Evolutionary conservation across 768 basidiomycete species (phyloP).

Genomic region (Tulasnella sp.): DNA sequence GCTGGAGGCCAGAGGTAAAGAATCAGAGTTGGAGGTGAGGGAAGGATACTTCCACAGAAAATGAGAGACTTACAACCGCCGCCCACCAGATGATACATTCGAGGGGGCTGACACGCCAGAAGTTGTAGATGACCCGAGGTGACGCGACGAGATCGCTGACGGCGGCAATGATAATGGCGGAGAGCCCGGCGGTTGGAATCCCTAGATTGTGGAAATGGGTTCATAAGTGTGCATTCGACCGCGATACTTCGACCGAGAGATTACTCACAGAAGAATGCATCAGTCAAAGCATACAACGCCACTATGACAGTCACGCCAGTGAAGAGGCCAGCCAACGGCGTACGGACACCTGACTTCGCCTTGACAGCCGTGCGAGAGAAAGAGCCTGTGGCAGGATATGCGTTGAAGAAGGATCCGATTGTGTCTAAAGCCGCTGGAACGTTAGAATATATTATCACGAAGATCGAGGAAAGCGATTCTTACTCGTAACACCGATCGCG

Average conservation of each 20-base stretch:
- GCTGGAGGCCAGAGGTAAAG: conserved; percentile 14
- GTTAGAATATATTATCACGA: background rate
- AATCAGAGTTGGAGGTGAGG: no score
- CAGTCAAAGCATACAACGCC: conserved; percentile 87
- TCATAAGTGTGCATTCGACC: no score
- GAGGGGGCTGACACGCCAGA: conserved; percentile 88
- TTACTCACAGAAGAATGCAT: conserved; percentile 81
- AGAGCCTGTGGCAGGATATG: conserved; percentile 94
- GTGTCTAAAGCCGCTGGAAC: conserved; percentile 35
- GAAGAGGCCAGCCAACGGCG: conserved; percentile 78
- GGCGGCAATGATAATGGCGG: conserved; percentile 74
- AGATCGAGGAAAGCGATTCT: background rate
- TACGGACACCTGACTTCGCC: conserved; percentile 93
- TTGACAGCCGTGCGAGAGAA: conserved; percentile 98
- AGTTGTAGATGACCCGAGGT: conserved; percentile 69
- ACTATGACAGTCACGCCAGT: conserved; percentile 84
- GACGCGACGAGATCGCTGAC: conserved; percentile 58
- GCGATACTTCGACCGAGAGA: no score
- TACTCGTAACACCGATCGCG: conserved; percentile 86
- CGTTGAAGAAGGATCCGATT: conserved; percentile 76
- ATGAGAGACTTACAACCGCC: conserved; percentile 40
- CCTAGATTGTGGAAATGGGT: conserved; percentile 15
- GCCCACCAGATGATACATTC: conserved; percentile 86
- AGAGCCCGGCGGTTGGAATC: conserved; percentile 43
- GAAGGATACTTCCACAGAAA: no score